Conservation (phyloP, 257 asterid genomes). For the Salvia hispanica region DNA sequence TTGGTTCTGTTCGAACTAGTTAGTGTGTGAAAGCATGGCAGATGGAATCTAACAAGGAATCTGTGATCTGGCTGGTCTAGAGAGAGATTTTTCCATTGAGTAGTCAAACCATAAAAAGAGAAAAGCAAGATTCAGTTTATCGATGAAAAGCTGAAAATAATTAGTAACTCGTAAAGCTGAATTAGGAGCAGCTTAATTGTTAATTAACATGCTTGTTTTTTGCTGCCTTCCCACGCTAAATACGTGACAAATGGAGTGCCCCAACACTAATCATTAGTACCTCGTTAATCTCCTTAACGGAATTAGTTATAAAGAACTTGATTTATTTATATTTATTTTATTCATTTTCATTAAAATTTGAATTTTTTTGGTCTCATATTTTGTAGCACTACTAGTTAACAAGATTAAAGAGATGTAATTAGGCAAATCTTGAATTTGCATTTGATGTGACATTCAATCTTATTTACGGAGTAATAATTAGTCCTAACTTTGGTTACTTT, state of each 20-base stretch:
- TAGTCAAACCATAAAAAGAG: constrained; percentile 5
- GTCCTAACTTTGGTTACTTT: too few species aligned
- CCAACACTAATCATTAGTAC: constrained; percentile 27
- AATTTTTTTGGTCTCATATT: too few species aligned
- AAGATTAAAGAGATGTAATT: too few species aligned
- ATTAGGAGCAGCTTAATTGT: constrained; percentile 20
- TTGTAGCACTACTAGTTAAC: too few species aligned
- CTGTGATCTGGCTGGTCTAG: background rate
- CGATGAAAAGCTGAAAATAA: constrained; percentile 28
- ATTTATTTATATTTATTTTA: background rate
- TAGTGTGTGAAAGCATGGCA: background rate
- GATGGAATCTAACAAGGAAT: constrained; percentile 22
- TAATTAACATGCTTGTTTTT: constrained; percentile 27
- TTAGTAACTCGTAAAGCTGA: too few species aligned
- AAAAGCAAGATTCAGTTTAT: constrained; percentile 22
- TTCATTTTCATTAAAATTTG: background rate
- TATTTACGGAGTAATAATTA: too few species aligned
- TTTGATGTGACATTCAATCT: too few species aligned
- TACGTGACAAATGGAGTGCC: constrained; percentile 7
- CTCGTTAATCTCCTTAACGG: background rate
- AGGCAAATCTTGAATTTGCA: too few species aligned
- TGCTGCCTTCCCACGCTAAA: constrained; percentile 19
- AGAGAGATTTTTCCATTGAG: background rate
- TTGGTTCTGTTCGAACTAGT: too few species aligned
- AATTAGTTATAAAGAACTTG: background rate